A percentile compares a stretch with the other conserved stretches of the same genome.
These are phyloP conservation scores for Hirsutella minnesotensis DNA, from an alignment of 2,329 filamentous ascomycete genomes.

Conservation along the genomic window DNA sequence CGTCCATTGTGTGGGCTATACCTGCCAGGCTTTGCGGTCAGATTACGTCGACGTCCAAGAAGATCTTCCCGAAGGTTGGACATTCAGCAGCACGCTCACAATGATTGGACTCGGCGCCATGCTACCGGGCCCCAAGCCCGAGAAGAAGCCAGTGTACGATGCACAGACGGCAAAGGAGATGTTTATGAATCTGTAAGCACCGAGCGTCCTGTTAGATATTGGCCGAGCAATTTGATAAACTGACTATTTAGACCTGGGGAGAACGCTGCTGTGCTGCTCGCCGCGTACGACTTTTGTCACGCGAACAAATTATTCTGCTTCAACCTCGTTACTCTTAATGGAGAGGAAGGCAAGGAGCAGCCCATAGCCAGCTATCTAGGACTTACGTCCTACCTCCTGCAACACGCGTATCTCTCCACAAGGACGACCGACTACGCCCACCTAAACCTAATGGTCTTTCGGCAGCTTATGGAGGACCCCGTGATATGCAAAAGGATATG, in stretches of 20 bases:
- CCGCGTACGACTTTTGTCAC: constrained; percentile 85
- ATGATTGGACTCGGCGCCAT: constrained; percentile 77
- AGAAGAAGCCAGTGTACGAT: constrained; percentile 47
- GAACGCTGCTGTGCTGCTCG: constrained; percentile 68
- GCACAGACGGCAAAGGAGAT: constrained; percentile 72
- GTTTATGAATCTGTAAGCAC: constrained; percentile 63
- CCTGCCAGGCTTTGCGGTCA: constrained; percentile 55
- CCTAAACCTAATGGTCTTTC: constrained; percentile 72
- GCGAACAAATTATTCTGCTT: constrained; percentile 93
- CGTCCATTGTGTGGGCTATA: constrained; percentile 61
- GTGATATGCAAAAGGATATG: constrained; percentile 73
- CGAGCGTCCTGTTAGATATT: too few species aligned
- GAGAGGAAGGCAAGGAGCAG: constrained; percentile 55
- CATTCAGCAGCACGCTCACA: constrained; percentile 63
- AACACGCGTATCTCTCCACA: constrained; percentile 78
- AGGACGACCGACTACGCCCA: constrained; percentile 75
- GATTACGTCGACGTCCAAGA: constrained; percentile 81
- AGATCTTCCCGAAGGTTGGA: constrained; percentile 85
- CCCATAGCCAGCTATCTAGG: constrained; percentile 78
- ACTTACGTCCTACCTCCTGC: constrained; percentile 80
- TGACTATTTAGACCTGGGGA: constrained; percentile 52
- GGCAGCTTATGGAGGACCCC: constrained; percentile 78
- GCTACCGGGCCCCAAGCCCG: constrained; percentile 53
- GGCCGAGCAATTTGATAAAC: too few species aligned
- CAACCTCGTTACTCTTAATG: constrained; percentile 56